Evolutionary conservation across 306 rosid species (phyloP).

Genomic region (Delonix regia): DNA sequence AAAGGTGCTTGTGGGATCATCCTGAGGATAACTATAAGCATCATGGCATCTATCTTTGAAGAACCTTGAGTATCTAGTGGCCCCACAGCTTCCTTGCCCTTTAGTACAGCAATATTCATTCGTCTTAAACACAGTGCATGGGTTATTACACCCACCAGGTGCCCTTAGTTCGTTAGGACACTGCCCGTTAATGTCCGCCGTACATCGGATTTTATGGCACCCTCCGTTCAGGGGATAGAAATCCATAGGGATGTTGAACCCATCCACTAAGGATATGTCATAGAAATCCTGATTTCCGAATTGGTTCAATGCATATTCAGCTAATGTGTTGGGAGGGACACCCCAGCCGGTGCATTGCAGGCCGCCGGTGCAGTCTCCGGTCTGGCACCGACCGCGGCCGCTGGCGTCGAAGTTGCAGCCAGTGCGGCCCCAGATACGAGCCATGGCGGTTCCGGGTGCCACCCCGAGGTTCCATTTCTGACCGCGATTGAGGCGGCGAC

Average conservation of each 20-base stretch:
- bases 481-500: conserved; percentile 29
- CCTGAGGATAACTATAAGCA: conserved; percentile 51
- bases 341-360: conserved; percentile 49
- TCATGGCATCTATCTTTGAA: conserved; percentile 46
- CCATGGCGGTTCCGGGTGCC: conserved; percentile 30
- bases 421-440: conserved; percentile 77
- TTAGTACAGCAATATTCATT: conserved; percentile 42
- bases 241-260: conserved; percentile 54
- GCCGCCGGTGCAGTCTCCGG: conserved; percentile 61
- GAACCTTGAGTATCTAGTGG: conserved; percentile 38
- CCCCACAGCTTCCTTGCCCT: conserved; percentile 32
- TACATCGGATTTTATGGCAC: conserved; percentile 34
- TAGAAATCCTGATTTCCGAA: conserved; percentile 40
- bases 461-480: conserved; percentile 39
- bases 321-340: conserved; percentile 53
- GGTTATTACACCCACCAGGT: conserved; percentile 54
- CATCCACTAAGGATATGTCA: conserved; percentile 49
- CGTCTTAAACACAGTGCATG: conserved; percentile 47
- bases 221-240: conserved; percentile 42
- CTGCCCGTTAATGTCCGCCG: conserved; percentile 46
- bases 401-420: conserved; percentile 55
- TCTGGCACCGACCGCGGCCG: conserved; percentile 53
- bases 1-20: conserved; percentile 43
- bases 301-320: conserved; percentile 53
- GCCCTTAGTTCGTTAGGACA: conserved; percentile 49